Conservation (phyloP, 768 basidiomycete species). For the Lyophyllum shimeji region DNA sequence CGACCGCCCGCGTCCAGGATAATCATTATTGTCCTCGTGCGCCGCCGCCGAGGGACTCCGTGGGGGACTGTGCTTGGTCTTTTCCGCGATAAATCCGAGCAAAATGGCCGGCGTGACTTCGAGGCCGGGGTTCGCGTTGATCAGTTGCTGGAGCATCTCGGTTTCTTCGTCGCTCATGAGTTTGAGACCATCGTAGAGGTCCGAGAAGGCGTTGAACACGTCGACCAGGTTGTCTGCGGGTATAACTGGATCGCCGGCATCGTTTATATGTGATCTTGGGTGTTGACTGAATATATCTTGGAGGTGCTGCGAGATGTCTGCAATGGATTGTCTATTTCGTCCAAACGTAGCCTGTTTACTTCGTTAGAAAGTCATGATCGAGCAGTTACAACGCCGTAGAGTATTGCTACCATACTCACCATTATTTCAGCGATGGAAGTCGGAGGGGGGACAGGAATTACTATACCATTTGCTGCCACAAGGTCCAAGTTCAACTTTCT, state of each 20-base stretch:
- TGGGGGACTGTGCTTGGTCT: constrained; percentile 47
- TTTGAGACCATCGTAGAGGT: constrained; percentile 56
- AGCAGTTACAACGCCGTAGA: neutral
- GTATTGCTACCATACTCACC: neutral
- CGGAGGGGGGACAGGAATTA: constrained; percentile 11
- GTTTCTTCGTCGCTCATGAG: constrained; percentile 68
- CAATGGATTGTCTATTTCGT: constrained; percentile 68
- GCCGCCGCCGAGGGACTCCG: constrained; percentile 34
- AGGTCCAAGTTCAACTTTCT: neutral
- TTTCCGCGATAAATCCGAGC: constrained; percentile 62
- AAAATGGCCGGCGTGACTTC: constrained; percentile 69
- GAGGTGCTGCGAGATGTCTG: constrained; percentile 69
- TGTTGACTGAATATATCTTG: constrained; percentile 67
- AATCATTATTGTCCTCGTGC: constrained; percentile 32
- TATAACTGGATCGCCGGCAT: constrained; percentile 60
- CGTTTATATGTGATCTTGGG: constrained; percentile 56
- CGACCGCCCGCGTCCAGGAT: constrained; percentile 36
- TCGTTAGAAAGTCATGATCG: neutral
- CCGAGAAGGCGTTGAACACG: constrained; percentile 63
- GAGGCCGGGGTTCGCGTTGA: constrained; percentile 59
- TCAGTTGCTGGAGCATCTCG: constrained; percentile 53
- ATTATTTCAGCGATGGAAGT: constrained; percentile 9
- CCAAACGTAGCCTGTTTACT: constrained; percentile 35
- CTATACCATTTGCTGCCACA: constrained; percentile 23
- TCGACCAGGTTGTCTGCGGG: constrained; percentile 72